Base-by-base conservation (phyloP, 257 asterid species). In the Coffea canephora region DNA sequence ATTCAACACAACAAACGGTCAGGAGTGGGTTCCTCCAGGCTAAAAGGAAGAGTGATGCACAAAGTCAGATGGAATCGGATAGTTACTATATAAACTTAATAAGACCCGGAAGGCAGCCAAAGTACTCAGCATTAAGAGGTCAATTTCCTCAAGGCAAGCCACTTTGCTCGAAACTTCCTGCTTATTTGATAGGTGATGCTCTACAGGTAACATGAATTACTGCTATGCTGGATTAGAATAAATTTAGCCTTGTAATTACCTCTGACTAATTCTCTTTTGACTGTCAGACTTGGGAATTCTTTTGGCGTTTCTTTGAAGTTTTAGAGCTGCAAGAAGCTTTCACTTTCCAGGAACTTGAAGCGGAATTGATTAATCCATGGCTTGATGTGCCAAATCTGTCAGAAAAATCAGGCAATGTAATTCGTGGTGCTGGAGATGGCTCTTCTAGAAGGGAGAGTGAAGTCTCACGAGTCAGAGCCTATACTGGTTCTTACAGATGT, bases 281-380 rank as follows among this genome's bases (percentile, higher is more conserved):
- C 41, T 75, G 88, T 83, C 87, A 96, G 99, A 93, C 89, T 83
- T 96, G 94, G 98, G 98, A 94, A 86, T 87, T 89, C 72, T 90
- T 86, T 8, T 85, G 90, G 89, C 95, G 97, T 80, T 96, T 94
- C 90, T 80, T 80, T 14, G 97, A 92, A 80, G 89, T 89, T 67
- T 80, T 96, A 78, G 97, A 90, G 83, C 92, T 94, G 81, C 94
- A 87, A 78, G 85, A 80, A 77, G 88, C 90, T 39, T 87, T 90
- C 86, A 82, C 97, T 64, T 92, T 96, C 79, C 92, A 83, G 78
- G 97, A 94, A 75, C 89, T 96, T 72, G 98, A 91, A 69, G 87
- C 87, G 6, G 98, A 92, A 80, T 87, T 96, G 77, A 80, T 96
- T 68, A 78, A 89, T 85, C 94, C 98, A 57, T 94, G 97, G 97